These are phyloP conservation scores for Pinus taeda DNA, from an alignment of 75 land plant species.

Conservation along the genomic window DNA sequence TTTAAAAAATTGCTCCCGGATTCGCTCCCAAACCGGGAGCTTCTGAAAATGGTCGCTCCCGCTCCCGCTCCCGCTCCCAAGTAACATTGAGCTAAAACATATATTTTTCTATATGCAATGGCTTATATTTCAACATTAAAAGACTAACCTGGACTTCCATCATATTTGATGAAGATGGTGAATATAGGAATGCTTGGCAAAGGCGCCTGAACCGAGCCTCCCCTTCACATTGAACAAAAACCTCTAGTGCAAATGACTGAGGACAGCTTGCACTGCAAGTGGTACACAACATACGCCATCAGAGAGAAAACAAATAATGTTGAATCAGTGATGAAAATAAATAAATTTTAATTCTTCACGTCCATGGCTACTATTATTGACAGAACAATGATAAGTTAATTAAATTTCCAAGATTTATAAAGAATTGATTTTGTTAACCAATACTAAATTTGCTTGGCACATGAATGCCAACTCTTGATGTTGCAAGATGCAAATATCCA, in stretches of 20 bases:
- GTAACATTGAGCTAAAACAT: neutral
- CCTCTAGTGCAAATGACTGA: conserved; percentile 93
- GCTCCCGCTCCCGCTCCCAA: too few species aligned
- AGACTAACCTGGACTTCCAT: conserved; percentile 89
- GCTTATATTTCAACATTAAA: neutral
- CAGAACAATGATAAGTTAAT: neutral
- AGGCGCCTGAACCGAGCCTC: conserved; percentile 92
- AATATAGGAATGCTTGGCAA: conserved; percentile 91
- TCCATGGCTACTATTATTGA: neutral
- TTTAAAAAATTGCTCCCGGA: too few species aligned
- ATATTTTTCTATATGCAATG: neutral
- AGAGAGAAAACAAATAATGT: neutral
- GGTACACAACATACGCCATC: neutral
- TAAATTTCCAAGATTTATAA: neutral
- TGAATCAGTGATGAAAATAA: neutral
- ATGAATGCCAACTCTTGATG: neutral
- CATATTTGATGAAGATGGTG: conserved; percentile 88
- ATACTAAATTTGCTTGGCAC: neutral
- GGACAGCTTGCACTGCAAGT: conserved; percentile 80
- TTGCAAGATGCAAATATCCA: neutral
- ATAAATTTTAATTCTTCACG: neutral
- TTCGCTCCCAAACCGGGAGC: too few species aligned
- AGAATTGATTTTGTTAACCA: neutral
- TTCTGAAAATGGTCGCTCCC: too few species aligned
- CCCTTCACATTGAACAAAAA: conserved; percentile 90